Evolutionary conservation across 345 rosid genomes (phyloP).

Genomic region (Mangifera indica): DNA sequence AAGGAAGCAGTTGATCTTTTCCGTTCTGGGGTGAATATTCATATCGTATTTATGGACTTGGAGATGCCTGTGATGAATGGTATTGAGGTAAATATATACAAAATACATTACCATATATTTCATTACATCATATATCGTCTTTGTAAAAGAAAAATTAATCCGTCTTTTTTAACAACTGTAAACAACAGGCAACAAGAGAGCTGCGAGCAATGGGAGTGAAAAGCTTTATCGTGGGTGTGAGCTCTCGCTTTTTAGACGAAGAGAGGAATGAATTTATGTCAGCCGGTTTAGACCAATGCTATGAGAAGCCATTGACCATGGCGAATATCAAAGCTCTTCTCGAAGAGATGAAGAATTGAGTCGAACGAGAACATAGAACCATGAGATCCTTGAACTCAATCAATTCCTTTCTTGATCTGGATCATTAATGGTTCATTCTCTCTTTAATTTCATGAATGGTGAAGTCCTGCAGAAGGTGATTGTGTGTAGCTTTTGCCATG

Average conservation of each 20-base stretch:
- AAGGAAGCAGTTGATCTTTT: constrained; percentile 38
- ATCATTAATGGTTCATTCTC: background rate
- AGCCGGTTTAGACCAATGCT: constrained; percentile 36
- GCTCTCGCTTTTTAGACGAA: background rate
- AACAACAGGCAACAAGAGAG: constrained; percentile 37
- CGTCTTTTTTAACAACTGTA: background rate
- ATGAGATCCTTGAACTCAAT: background rate
- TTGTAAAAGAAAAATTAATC: no score
- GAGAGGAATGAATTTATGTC: constrained; percentile 23
- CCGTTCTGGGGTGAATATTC: constrained; percentile 20
- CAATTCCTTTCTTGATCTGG: background rate
- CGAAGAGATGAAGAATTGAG: background rate
- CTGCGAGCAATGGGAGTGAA: constrained; percentile 36
- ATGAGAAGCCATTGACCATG: constrained; percentile 32
- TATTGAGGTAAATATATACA: constrained; percentile 23
- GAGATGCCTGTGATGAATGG: constrained; percentile 54
- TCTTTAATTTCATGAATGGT: background rate
- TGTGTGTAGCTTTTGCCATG: background rate
- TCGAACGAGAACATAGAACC: background rate
- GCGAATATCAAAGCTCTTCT: constrained; percentile 13
- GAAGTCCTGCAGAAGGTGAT: background rate
- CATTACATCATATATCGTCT: no score
- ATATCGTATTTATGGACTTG: constrained; percentile 43
- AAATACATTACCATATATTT: no score
- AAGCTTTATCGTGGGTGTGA: constrained; percentile 40